Evolutionary conservation across 371 early-diverging fungal species (phyloP).

Genomic region (Zopfochytrium polystomum): DNA sequence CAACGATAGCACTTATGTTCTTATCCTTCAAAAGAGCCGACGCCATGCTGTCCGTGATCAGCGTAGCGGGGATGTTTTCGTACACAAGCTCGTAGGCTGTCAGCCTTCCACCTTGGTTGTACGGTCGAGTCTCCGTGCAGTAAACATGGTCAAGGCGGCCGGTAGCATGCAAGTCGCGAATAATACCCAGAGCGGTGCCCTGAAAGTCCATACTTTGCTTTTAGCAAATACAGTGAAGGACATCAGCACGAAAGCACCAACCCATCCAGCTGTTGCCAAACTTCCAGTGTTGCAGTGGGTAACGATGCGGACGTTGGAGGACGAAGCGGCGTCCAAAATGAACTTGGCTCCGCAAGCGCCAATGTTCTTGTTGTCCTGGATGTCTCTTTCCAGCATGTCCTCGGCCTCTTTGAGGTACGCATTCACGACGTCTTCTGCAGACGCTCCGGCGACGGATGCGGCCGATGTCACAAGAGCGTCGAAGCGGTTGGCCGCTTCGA

Average conservation of each 20-base stretch:
- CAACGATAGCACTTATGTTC: slow-evolving; percentile 78
- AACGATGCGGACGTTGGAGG: slow-evolving; percentile 61
- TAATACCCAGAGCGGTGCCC: slow-evolving; percentile 63
- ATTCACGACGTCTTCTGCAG: slow-evolving; percentile 42
- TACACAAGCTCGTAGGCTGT: slow-evolving; percentile 93
- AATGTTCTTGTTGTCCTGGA: slow-evolving; percentile 84
- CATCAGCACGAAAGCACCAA: slow-evolving; percentile 7
- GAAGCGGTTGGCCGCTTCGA: slow-evolving; percentile 83
- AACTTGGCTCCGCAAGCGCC: slow-evolving; percentile 77
- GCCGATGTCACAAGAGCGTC: slow-evolving; percentile 38
- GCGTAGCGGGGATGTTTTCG: slow-evolving; percentile 85
- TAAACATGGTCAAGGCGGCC: slow-evolving; percentile 71
- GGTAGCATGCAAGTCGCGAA: slow-evolving; percentile 67
- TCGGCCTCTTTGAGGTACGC: slow-evolving; percentile 75
- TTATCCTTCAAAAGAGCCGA: slow-evolving; percentile 69
- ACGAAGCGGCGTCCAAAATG: slow-evolving; percentile 28
- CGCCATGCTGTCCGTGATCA: slow-evolving; percentile 90
- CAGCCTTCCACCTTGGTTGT: slow-evolving; percentile 92
- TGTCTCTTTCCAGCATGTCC: slow-evolving; percentile 79
- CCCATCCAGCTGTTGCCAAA: slow-evolving; percentile 58
- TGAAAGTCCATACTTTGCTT: slow-evolving; percentile 4
- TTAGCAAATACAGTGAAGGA: no score
- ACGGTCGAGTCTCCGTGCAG: slow-evolving; percentile 95
- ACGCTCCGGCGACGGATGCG: slow-evolving; percentile 27
- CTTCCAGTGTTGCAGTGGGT: slow-evolving; percentile 96